Base-by-base conservation (phyloP, 805 yeast genomes). In the Metahyphopichia silvanorum region DNA sequence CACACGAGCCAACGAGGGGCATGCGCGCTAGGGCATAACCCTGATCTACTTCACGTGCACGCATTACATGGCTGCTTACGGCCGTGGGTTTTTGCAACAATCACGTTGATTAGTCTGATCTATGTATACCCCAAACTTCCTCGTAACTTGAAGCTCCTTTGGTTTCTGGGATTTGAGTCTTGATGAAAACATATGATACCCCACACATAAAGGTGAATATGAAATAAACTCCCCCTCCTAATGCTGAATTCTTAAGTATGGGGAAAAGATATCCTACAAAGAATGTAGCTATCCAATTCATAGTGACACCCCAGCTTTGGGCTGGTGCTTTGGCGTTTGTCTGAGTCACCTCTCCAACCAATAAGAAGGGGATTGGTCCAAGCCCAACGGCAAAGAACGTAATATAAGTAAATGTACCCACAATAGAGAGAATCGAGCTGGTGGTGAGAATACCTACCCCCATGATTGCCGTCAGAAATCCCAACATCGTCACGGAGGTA, bases 311-410 rank as follows among this genome's bases (percentile, higher is more conserved):
- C 69, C 86, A 82, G 53, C 95, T 82, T 60, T 93, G 98, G 0
- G 98, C 97, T 27, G 79, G 68, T 2, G 89, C 89, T 36, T 79
- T 79, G 2, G 91, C 91, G 38, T 79, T 77, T 2, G 73, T 62
- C 39, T 88, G 94, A 0, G 95, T 82, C n/a, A 91, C 79, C 53
- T 93, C 98, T 5, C 95, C 77, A 8, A 91, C 81, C 32, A 89
- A 60, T 44, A 91, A 62, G 61, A 93, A 91, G 25, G 98, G 98
- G 34, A 93, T 88, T 5, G 98, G 98, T 0, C 98, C 98, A 40
- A 88, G 56, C 0, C 98, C 98, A 21, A 84, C 63, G 0, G 97
- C 98, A 65, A 91, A 93, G 17, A 87, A 75, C 1, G 83, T 78
- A 30, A 91, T 88, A 53, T 87, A 89, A 1, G 72, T 51, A 33